Conservation (phyloP, 2,329 filamentous ascomycete species). For the Xylaria sp. region DNA sequence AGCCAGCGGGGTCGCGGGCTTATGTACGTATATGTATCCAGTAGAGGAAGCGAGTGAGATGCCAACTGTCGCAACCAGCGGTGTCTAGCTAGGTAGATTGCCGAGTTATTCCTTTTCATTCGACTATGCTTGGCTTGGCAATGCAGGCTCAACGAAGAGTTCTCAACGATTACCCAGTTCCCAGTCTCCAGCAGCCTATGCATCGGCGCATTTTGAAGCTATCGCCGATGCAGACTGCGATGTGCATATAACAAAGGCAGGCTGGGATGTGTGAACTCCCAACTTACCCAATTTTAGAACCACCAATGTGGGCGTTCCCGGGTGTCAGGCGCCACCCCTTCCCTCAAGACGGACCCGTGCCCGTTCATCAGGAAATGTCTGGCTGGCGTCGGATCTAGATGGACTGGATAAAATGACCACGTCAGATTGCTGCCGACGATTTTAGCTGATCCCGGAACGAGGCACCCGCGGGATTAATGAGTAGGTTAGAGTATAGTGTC, state of each 20-base stretch:
- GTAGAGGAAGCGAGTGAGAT: constrained; percentile 4
- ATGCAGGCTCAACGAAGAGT: background rate
- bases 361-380: background rate
- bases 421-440: constrained; percentile 22
- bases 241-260: background rate
- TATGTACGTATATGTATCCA: too few species aligned
- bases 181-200: background rate
- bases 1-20: constrained; percentile 20
- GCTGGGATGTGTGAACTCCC: constrained; percentile 2
- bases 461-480: constrained; percentile 27
- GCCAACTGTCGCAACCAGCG: constrained; percentile 21
- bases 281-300: constrained; percentile 14
- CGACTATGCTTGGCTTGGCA: constrained; percentile 10
- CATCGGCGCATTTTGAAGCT: background rate
- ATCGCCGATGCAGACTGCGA: background rate
- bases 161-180: background rate
- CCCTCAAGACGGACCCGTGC: constrained; percentile 14
- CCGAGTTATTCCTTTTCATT: constrained; percentile 13
- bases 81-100: constrained; percentile 13
- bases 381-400: constrained; percentile 19
- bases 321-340: background rate
- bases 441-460: constrained; percentile 28
- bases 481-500: constrained; percentile 1
- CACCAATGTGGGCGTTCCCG: background rate
- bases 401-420: constrained; percentile 35